Conservation (phyloP, 73 alveolate species). For the Strombidium stylifer region DNA sequence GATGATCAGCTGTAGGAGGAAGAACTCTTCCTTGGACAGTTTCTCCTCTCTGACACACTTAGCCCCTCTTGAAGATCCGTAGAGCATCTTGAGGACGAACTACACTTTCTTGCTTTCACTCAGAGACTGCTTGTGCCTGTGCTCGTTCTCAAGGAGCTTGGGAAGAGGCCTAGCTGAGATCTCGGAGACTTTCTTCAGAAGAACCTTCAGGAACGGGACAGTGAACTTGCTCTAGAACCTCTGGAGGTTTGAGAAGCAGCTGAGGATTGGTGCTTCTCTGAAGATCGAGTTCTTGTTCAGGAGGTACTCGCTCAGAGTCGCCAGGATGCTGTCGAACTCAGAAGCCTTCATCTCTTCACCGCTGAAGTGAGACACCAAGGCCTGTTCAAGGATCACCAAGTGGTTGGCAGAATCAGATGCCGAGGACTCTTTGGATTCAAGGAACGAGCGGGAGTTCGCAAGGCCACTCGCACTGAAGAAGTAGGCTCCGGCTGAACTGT, state of each 20-base stretch:
- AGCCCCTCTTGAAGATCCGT: background rate
- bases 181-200: slow-evolving; percentile 1
- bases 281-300: background rate
- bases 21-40: slow-evolving; percentile 22
- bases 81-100: slow-evolving; percentile 6
- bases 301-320: slow-evolving; percentile 6
- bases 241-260: slow-evolving; percentile 1
- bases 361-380: background rate
- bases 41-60: background rate
- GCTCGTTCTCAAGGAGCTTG: slow-evolving; percentile 5
- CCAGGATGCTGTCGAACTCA: slow-evolving; percentile 2
- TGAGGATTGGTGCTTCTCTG: slow-evolving; percentile 16
- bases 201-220: background rate
- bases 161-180: slow-evolving; percentile 12
- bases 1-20: background rate
- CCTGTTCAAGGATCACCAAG: background rate
- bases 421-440: background rate
- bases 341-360: background rate
- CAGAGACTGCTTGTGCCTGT: background rate
- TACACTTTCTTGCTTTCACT: background rate
- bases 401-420: slow-evolving; percentile 1
- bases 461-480: slow-evolving; percentile 1
- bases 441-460: slow-evolving; percentile 3
- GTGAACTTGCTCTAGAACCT: background rate
- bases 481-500: background rate